Percentiles rank a stretch among this genome's conserved stretches.
Conservation (phyloP, 164 flowering plant species). For the Macadamia integrifolia region DNA sequence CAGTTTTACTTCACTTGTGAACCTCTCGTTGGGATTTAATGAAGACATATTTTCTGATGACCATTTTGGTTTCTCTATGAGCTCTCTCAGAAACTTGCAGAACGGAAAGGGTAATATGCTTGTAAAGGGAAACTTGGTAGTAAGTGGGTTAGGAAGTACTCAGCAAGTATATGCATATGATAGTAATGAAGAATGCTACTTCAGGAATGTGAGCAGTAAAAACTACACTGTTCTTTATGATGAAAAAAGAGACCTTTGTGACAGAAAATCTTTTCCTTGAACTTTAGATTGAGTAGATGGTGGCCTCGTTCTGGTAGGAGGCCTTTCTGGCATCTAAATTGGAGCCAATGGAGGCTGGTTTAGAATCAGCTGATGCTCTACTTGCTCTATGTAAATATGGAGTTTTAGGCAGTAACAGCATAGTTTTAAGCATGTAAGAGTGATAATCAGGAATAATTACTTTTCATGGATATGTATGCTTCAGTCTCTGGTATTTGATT, state of each 20-base stretch:
- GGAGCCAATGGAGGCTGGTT: conserved; percentile 1
- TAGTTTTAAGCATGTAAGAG: background rate
- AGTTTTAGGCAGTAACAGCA: background rate
- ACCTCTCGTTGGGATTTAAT: conserved; percentile 49
- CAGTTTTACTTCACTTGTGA: conserved; percentile 24
- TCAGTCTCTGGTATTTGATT: background rate
- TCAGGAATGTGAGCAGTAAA: conserved; percentile 68
- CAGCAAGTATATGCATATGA: too few species aligned
- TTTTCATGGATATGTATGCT: background rate
- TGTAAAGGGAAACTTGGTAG: too few species aligned
- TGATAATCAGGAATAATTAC: background rate
- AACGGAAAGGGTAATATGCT: too few species aligned
- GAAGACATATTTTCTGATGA: conserved; percentile 23
- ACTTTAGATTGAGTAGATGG: conserved; percentile 9
- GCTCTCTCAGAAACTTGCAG: conserved; percentile 51
- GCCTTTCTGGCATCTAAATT: conserved; percentile 15
- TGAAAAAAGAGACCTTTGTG: conserved; percentile 30
- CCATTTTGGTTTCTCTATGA: conserved; percentile 11
- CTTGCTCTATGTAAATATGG: background rate
- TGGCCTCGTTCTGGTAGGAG: too few species aligned
- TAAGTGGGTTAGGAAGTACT: too few species aligned
- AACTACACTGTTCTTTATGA: conserved; percentile 73
- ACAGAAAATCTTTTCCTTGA: conserved; percentile 3
- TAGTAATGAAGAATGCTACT: too few species aligned
- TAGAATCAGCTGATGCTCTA: background rate